Evolutionary conservation across 2,329 filamentous ascomycete species (phyloP), one percentile per base, ranked within the genome.

Genomic region (Aspergillus unguis): DNA sequence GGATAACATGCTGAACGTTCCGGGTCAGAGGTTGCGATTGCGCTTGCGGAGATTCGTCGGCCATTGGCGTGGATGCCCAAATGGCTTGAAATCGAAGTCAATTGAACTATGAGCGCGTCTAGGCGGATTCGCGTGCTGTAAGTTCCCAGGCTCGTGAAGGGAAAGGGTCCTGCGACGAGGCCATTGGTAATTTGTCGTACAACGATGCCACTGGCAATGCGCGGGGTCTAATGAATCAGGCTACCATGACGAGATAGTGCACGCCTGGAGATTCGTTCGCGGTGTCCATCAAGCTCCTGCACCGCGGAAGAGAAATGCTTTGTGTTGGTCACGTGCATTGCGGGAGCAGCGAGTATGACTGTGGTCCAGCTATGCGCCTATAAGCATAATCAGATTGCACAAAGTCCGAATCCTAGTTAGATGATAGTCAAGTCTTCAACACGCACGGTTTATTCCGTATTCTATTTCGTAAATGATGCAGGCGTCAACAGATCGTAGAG

Each of bases 1-100:
- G 79, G 50, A 95, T 86, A 47, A 96, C 89, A 67, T 90, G 88
- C 66, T 90, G 84, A 59, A 96, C 87, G 69, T 95, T 96, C 52
- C 88, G 87, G 61, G 87, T 85, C 7, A 78, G 60, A 42, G 67
- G 58, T 59, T 70, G 67, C 47, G 67, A 59, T 59, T 70, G 67
- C 47, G 66, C 47, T 53, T 62, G 44, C 3, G 63, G 33, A 40
- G 64, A 57, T 44, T 50, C 58, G 28, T 62, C 55, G 40, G 69
- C 61, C 70, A 72, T 72, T 63, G 53, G 33, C 28, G 38, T 37
- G 44, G 11, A 44, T 26, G 11, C 27, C 32, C 25, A 28, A 3
- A 43, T 27, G 10, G 40, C 10, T 31, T 49, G 35, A 28, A 29
- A 42, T 37, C 33, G 27, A 23, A 25, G 11, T 26, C 33, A 45